Base-by-base conservation (phyloP, 2,329 filamentous ascomycete genomes). In the Metarhizium album region DNA sequence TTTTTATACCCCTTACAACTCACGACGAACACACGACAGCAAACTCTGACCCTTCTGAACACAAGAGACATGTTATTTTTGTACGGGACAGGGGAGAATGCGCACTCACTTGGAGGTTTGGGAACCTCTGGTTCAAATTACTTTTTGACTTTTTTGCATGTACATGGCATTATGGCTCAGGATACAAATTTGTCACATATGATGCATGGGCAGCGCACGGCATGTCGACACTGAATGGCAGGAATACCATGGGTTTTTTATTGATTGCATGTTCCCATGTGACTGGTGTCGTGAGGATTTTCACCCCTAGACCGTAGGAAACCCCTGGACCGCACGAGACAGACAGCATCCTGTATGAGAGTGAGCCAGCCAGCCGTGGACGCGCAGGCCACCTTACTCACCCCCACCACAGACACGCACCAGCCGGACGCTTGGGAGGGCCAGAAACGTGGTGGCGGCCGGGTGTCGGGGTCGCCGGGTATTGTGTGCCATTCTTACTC, bases 151-250 rank as follows among this genome's bases (percentile, higher is more conserved):
- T 22, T 43, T 16, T 23, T 6, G 40, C 40, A 24, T 24, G 22
- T 43, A 14, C 13, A 23, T 16, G 11, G 40, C 14, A 43, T 23
- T 43, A 13, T 43, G n/a, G 37, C n/a, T 7, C 20, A 43, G 40
- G 40, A 43, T 24, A 40, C 20, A 14, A 43, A 24, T 43, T 43
- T 43, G 40, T 43, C 40, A 24, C 9, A 22, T 20, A 24, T 20
- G 22, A 13, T 23, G 37, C 37, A 20, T 18, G 20, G 37, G 16
- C 37, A 35, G 33, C 33, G 13, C 9, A 18, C 16, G 7, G 40
- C 8, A 24, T 43, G 18, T 23, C 40, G 40, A 14, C 48, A 40
- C 52, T 53, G 52, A 53, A 53, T 53, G 52, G 52, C 52, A 53
- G 52, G 20, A 53, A 53, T 51, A 53, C 52, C 52, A 53, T 53